Evolutionary conservation across 2,329 filamentous ascomycete species (phyloP).

Genomic region (Aplosporella prunicola): DNA sequence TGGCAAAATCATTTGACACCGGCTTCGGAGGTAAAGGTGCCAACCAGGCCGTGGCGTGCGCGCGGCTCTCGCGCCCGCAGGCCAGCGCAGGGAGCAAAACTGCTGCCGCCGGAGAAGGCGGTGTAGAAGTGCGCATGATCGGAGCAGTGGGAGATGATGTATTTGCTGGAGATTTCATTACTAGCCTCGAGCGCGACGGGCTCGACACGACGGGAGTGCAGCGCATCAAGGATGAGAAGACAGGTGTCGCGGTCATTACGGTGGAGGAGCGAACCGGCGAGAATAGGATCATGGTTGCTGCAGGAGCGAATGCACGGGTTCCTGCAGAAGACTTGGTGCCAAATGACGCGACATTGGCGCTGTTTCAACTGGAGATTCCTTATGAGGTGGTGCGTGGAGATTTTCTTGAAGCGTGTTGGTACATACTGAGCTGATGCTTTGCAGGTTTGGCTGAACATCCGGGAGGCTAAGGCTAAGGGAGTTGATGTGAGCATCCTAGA

Average conservation of each 20-base stretch:
- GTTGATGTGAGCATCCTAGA: constrained; percentile 15
- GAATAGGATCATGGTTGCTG: constrained; percentile 41
- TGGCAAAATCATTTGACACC: constrained; percentile 64
- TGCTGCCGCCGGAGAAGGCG: constrained; percentile 9
- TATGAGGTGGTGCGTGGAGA: constrained; percentile 25
- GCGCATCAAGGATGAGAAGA: constrained; percentile 34
- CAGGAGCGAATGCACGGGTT: constrained; percentile 38
- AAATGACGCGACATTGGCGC: constrained; percentile 31
- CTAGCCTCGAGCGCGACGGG: constrained; percentile 35
- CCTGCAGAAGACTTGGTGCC: constrained; percentile 28
- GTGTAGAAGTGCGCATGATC: constrained; percentile 40
- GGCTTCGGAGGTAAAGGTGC: constrained; percentile 89
- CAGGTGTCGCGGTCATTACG: constrained; percentile 40
- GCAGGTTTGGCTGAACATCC: constrained; percentile 2
- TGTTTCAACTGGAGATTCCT: constrained; percentile 41
- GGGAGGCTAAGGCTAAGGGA: constrained; percentile 4
- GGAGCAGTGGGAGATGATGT: constrained; percentile 41
- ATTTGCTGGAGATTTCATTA: constrained; percentile 31
- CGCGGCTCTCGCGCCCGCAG: constrained; percentile 59
- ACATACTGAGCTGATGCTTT: not conserved
- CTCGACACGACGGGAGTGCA: constrained; percentile 32
- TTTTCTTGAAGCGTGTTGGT: not conserved
- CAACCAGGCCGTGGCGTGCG: constrained; percentile 87
- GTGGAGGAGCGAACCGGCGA: constrained; percentile 40
- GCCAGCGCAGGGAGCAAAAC: constrained; percentile 15